These are phyloP conservation scores for Inga leiocalycina DNA, from an alignment of 306 rosid genomes.

Conservation along the genomic window DNA sequence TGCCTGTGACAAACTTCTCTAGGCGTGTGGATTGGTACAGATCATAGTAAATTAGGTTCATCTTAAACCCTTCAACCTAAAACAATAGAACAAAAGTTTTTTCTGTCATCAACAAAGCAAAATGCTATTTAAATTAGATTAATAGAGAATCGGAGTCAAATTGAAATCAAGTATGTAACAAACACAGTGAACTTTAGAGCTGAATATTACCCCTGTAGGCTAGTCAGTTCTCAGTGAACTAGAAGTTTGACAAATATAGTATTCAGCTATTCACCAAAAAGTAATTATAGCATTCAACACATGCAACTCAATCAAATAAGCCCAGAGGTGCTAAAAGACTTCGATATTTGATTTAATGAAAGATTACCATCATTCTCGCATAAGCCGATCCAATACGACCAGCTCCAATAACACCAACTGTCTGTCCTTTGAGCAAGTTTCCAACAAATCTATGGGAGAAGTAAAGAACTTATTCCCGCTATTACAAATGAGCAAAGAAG, in stretches of 20 bases:
- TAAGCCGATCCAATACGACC: slow-evolving; percentile 98
- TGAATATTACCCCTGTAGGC: slow-evolving; percentile 1
- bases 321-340: slow-evolving; percentile 1
- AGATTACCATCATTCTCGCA: slow-evolving; percentile 96
- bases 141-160: slow-evolving; percentile 14
- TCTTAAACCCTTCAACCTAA: slow-evolving; percentile 99
- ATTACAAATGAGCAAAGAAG: slow-evolving; percentile 23
- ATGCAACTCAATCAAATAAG: slow-evolving; percentile 29
- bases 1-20: slow-evolving; percentile 97
- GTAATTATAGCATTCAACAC: slow-evolving; percentile 6
- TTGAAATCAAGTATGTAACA: slow-evolving; percentile 12
- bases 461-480: slow-evolving; percentile 22
- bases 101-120: not conserved
- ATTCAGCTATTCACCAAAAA: not conserved
- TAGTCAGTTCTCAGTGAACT: slow-evolving; percentile 8
- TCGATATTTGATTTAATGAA: slow-evolving; percentile 4
- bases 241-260: not conserved
- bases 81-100: slow-evolving; percentile 17
- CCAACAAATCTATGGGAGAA: slow-evolving; percentile 76
- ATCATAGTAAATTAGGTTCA: slow-evolving; percentile 95
- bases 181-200: not conserved
- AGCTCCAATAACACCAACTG: slow-evolving; percentile 99
- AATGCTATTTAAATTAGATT: not conserved
- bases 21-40: slow-evolving; percentile 92
- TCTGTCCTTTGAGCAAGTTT: slow-evolving; percentile 93